Evolutionary conservation across 441 rosid genomes (phyloP).

Genomic region (Melastoma candidum): DNA sequence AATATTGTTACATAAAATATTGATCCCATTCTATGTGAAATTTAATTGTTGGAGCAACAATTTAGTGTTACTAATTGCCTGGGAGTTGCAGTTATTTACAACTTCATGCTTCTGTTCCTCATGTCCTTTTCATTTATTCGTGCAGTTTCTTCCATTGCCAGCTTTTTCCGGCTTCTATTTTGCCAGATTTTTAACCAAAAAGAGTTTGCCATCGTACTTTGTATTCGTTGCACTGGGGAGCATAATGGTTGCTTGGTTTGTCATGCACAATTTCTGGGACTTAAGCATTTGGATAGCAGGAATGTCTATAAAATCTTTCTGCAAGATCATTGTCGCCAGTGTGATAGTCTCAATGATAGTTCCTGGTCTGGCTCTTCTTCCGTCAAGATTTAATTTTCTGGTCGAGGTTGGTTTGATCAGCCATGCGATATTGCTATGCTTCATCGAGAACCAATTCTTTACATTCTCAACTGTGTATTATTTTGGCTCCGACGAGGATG

Average conservation of each 20-base stretch:
- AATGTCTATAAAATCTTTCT: slow-evolving; percentile 85
- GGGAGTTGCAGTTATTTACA: no score
- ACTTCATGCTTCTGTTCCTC: slow-evolving; percentile 3
- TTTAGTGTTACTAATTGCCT: no score
- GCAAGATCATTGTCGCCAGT: slow-evolving; percentile 79
- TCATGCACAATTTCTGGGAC: slow-evolving; percentile 93
- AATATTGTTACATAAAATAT: no score
- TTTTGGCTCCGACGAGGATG: slow-evolving; percentile 87
- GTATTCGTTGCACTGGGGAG: slow-evolving; percentile 88
- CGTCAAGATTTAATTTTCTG: slow-evolving; percentile 57
- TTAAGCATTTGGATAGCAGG: slow-evolving; percentile 97
- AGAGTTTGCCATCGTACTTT: slow-evolving; percentile 79
- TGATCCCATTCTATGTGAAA: no score
- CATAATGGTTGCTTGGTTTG: slow-evolving; percentile 87
- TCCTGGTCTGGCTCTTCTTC: slow-evolving; percentile 94
- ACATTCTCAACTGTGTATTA: slow-evolving; percentile 78
- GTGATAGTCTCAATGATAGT: slow-evolving; percentile 70
- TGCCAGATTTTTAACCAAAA: slow-evolving; percentile 86
- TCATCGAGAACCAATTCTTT: slow-evolving; percentile 82
- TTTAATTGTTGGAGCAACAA: no score
- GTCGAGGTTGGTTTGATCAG: slow-evolving; percentile 68
- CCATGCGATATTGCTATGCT: slow-evolving; percentile 72
- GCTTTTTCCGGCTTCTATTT: slow-evolving; percentile 84
- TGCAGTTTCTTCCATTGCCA: slow-evolving; percentile 90
- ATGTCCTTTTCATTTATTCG: slow-evolving; percentile 17